These are phyloP conservation scores for Vitis hybrid DNA, from an alignment of 177 flowering plant genomes.

Conservation along the genomic window DNA sequence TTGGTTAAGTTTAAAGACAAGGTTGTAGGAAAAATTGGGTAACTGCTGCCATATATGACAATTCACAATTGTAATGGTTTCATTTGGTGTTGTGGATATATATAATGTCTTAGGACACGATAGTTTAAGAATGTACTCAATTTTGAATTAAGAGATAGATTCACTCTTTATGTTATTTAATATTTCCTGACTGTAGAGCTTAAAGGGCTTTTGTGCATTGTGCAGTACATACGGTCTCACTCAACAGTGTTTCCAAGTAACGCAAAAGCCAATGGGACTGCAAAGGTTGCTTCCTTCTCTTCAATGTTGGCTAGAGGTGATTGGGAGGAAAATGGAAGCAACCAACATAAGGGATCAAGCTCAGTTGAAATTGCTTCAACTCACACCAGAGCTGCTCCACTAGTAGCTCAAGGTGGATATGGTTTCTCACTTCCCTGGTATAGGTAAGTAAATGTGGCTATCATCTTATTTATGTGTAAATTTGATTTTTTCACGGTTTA, in stretches of 20 bases:
- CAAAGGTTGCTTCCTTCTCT: conserved; percentile 17
- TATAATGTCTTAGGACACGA: too few relatives aligned
- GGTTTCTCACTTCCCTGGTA: conserved; percentile 55
- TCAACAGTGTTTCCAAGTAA: conserved; percentile 26
- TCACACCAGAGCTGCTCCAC: conserved; percentile 13
- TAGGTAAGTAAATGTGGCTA: conserved; percentile 35
- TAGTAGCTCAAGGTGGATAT: conserved; percentile 28
- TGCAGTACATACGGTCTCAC: conserved; percentile 35
- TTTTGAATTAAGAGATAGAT: too few relatives aligned
- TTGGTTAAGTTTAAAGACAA: too few relatives aligned
- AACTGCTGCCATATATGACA: too few relatives aligned
- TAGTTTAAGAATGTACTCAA: too few relatives aligned
- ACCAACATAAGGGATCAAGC: conserved; percentile 17
- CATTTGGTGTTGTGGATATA: too few relatives aligned
- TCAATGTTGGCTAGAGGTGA: conserved; percentile 30
- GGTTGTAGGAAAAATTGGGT: too few relatives aligned
- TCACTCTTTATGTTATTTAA: too few relatives aligned
- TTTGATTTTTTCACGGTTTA: neutral
- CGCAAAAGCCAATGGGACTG: conserved; percentile 20
- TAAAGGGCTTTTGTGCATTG: conserved; percentile 1
- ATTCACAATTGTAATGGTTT: too few relatives aligned
- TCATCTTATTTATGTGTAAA: neutral
- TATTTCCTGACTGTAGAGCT: too few relatives aligned
- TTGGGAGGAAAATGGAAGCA: conserved; percentile 25
- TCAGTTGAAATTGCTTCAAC: conserved; percentile 17